Conservation (phyloP, 257 asterid genomes). For the Nicotiana undulata region DNA sequence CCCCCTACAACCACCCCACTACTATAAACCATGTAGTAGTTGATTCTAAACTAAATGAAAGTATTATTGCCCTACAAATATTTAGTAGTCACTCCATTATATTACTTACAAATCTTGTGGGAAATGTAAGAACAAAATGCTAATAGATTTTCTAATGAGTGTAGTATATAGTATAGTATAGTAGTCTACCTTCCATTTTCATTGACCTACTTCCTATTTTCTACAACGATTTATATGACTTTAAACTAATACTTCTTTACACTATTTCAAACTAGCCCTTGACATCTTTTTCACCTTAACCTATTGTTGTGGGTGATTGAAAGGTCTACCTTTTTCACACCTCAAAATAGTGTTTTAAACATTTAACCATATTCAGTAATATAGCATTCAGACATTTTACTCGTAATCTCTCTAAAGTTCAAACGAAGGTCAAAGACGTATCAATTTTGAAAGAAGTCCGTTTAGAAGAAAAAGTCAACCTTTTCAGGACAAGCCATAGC, state of each 20-base stretch:
- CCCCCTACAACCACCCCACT: not conserved
- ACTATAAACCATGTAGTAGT: not conserved
- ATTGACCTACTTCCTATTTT: not conserved
- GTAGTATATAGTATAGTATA: not conserved
- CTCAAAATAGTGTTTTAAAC: not conserved
- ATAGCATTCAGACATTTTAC: not conserved
- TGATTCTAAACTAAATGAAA: not conserved
- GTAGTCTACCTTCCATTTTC: not conserved
- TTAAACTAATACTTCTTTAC: not conserved
- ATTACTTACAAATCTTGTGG: not conserved
- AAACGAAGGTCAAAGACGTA: no score
- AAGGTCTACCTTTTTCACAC: not conserved
- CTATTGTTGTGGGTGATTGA: not conserved
- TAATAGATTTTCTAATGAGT: not conserved
- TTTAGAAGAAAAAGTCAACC: not conserved
- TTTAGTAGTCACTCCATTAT: not conserved
- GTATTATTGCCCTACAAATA: not conserved
- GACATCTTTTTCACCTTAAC: not conserved
- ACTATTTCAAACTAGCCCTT: not conserved
- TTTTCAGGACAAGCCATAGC: not conserved
- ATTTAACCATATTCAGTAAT: not conserved
- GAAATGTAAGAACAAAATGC: not conserved
- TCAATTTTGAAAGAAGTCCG: not conserved
- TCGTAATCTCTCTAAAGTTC: not conserved
- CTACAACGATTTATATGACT: not conserved